Evolutionary conservation across 73 alveolate species (phyloP).

Genomic region (Paramecium bursaria): DNA sequence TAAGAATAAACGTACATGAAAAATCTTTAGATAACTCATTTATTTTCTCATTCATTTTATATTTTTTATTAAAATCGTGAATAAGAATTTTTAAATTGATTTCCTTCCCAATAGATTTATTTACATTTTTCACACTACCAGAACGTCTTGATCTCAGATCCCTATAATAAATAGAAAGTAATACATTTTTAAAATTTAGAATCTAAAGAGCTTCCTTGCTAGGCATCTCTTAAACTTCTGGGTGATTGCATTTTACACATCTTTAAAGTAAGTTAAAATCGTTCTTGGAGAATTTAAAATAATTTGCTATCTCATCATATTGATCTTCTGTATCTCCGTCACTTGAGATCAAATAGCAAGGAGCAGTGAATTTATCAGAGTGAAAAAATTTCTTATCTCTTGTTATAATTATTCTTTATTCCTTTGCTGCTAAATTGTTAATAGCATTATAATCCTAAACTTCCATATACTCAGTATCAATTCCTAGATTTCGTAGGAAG

Average conservation of each 20-base stretch:
- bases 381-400: constrained; percentile 63
- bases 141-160: neutral
- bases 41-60: neutral
- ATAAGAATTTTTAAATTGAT: neutral
- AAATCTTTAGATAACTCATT: neutral
- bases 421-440: constrained; percentile 24
- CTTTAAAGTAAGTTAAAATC: too few species aligned
- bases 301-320: constrained; percentile 54
- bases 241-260: too few species aligned
- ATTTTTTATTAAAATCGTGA: neutral
- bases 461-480: constrained; percentile 65
- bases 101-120: constrained; percentile 59
- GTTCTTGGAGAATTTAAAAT: constrained; percentile 51
- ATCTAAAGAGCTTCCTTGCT: too few species aligned
- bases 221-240: too few species aligned
- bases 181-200: too few species aligned
- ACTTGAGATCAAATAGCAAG: constrained; percentile 1
- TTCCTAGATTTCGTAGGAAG: constrained; percentile 63
- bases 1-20: neutral
- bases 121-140: constrained; percentile 39
- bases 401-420: constrained; percentile 56
- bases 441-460: constrained; percentile 40
- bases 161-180: too few species aligned
- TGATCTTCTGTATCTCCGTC: constrained; percentile 25
- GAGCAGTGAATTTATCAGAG: constrained; percentile 15